Evolutionary conservation across 495 filamentous ascomycete genomes (phyloP).

Genomic region (Hypoxylon lenormandii): DNA sequence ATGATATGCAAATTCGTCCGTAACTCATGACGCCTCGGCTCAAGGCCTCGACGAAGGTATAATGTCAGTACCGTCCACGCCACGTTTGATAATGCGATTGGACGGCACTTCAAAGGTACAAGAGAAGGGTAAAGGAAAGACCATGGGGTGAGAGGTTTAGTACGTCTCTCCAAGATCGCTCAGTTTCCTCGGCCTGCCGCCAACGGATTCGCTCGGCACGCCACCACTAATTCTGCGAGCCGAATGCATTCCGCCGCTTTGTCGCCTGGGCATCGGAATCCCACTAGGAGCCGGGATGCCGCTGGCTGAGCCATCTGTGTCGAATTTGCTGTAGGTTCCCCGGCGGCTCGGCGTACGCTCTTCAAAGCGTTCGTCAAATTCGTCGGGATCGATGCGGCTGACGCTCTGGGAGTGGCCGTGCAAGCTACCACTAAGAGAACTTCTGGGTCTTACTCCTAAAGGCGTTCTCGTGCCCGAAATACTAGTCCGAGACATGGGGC

Average conservation of each 20-base stretch:
- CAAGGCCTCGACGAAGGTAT: slow-evolving; percentile 39
- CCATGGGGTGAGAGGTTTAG: slow-evolving; percentile 38
- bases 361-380: slow-evolving; percentile 60
- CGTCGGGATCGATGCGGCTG: slow-evolving; percentile 55
- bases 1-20: slow-evolving; percentile 50
- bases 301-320: slow-evolving; percentile 61
- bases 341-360: slow-evolving; percentile 63
- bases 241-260: slow-evolving; percentile 63
- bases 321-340: slow-evolving; percentile 65
- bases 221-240: slow-evolving; percentile 61
- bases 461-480: slow-evolving; percentile 74
- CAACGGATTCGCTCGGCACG: slow-evolving; percentile 50
- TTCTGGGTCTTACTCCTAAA: slow-evolving; percentile 66
- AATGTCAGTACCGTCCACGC: slow-evolving; percentile 27
- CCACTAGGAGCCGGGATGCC: slow-evolving; percentile 52
- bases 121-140: slow-evolving; percentile 43
- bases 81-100: slow-evolving; percentile 24
- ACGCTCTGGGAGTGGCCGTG: slow-evolving; percentile 66
- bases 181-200: slow-evolving; percentile 50
- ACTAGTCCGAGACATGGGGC: slow-evolving; percentile 72
- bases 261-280: slow-evolving; percentile 66
- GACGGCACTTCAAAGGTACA: slow-evolving; percentile 33
- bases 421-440: slow-evolving; percentile 67
- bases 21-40: slow-evolving; percentile 51
- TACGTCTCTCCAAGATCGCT: slow-evolving; percentile 65